Conservation (phyloP, 1,284 basidiomycete genomes). For the Papiliotrema terrestris region DNA sequence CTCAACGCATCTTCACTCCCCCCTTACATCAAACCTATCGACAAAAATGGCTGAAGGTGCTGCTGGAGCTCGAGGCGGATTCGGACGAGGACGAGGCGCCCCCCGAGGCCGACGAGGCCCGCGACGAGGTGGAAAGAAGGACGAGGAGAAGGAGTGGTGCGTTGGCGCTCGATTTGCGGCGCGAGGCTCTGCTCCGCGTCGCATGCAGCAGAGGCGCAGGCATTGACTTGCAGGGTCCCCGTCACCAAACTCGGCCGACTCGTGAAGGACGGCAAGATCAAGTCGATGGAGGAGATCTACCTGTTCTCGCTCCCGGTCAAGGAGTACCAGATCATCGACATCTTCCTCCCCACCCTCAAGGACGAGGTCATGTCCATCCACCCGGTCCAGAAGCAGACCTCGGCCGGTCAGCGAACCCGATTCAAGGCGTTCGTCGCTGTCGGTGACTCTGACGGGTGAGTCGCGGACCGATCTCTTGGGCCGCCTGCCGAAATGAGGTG, state of each 20-base stretch:
- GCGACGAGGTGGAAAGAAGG: slow-evolving; percentile 93
- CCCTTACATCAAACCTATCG: neutral
- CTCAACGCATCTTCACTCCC: neutral
- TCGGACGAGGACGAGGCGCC: slow-evolving; percentile 77
- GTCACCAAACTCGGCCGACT: slow-evolving; percentile 99
- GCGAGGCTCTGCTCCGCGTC: neutral
- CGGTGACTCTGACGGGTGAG: slow-evolving; percentile 85
- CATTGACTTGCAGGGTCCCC: slow-evolving; percentile 65
- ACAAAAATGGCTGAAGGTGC: slow-evolving; percentile 22
- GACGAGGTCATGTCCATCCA: slow-evolving; percentile 99
- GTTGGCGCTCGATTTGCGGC: slow-evolving; percentile 48
- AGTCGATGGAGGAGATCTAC: slow-evolving; percentile 99
- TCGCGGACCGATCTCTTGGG: too few species aligned
- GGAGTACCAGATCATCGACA: slow-evolving; percentile 97
- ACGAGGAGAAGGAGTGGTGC: slow-evolving; percentile 99
- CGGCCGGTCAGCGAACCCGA: slow-evolving; percentile 97
- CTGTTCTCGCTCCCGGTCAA: slow-evolving; percentile 99
- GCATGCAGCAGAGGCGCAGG: neutral
- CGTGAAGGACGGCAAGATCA: slow-evolving; percentile 99
- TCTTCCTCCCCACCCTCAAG: slow-evolving; percentile 96
- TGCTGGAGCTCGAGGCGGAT: slow-evolving; percentile 48
- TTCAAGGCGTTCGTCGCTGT: slow-evolving; percentile 99
- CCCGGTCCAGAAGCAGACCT: slow-evolving; percentile 99
- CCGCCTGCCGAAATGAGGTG: too few species aligned
- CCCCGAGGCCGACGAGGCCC: slow-evolving; percentile 83